Evolutionary conservation across 176 grass and related monocot genomes (phyloP), one percentile per base, ranked within the genome.

Genomic region (Triticum monococcum): DNA sequence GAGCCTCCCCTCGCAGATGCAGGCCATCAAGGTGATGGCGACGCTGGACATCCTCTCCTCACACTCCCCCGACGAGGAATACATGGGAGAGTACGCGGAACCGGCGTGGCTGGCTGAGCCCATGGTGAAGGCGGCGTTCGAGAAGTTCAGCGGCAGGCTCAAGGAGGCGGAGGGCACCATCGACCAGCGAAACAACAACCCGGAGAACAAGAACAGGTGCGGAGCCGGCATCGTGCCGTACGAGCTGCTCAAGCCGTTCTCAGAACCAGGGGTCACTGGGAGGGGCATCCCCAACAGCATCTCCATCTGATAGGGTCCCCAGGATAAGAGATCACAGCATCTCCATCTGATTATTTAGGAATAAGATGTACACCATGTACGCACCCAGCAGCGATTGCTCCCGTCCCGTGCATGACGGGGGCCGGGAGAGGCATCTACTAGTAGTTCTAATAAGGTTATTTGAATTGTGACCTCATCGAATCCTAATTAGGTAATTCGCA

Each of bases 41-140:
- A 87, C 94, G 33, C 92, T 95, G 12, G 96, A 96, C 69, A 90
- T 93, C 48, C 84, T 98, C 36, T 98, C 93, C 2, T 85, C 86
- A 18, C 96, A 98, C 91, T 91, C 93, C 2, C 93, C 91, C 1
- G 96, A 98, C 64, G 96, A 98, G 93, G 96, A 98, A 81, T 95
- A 98, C 88, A 22, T 98, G 60, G 93, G 93, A 6, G 78, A 86
- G 71, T 64, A 85, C 37, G 75, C 90, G 1, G 91, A 98, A 82
- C 57, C 80, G 25, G 36, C 93, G 8, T 98, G 96, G 96, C 46
- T 46, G 74, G 79, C 67, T 16, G 91, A 98, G 31, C 88, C 86
- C 33, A 63, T 76, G 88, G 68, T 98, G 66, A 87, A 87, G 48
- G 89, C 86, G 35, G 93, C 90, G 18, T 98, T 95, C 81, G 91